Conservation (phyloP, 2,329 filamentous ascomycete genomes). For the Arachnomyces sp. region DNA sequence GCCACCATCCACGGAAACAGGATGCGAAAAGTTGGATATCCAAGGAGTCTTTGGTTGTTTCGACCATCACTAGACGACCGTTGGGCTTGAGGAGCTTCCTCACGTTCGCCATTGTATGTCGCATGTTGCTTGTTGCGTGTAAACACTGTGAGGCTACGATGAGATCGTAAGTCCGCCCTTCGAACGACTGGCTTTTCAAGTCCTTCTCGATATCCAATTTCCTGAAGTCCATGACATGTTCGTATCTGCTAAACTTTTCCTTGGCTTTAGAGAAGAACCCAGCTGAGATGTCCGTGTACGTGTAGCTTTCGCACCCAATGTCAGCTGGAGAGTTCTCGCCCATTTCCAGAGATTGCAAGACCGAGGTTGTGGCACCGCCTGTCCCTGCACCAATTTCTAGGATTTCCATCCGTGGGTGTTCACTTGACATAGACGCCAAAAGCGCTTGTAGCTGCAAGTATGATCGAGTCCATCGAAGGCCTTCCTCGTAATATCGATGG, state of each 20-base stretch:
- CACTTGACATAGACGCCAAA: neutral
- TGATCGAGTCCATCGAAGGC: constrained; percentile 11
- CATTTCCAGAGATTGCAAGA: neutral
- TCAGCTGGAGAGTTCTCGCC: neutral
- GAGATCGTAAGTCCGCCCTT: constrained; percentile 24
- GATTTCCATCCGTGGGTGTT: constrained; percentile 3
- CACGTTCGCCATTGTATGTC: constrained; percentile 21
- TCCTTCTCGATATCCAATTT: constrained; percentile 24
- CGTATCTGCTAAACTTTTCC: constrained; percentile 17
- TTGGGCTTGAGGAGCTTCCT: constrained; percentile 34
- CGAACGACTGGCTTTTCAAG: constrained; percentile 27
- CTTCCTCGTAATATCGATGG: constrained; percentile 15
- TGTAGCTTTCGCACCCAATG: constrained; percentile 34
- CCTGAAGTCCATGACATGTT: constrained; percentile 22
- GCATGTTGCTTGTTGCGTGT: constrained; percentile 27
- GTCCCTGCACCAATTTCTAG: constrained; percentile 5
- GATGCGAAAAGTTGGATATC: too few species aligned
- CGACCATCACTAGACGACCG: constrained; percentile 35
- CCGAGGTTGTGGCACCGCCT: neutral
- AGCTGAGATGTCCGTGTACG: constrained; percentile 38
- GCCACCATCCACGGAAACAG: too few species aligned
- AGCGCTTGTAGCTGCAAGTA: neutral
- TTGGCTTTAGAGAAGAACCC: constrained; percentile 34
- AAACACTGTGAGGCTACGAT: constrained; percentile 34
- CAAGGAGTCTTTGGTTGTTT: constrained; percentile 15